Percentiles rank a stretch among this genome's conserved stretches.
phyloP scores from a whole-genome alignment of 177 flowering plant species.

The Vitis hybrid region DNA sequence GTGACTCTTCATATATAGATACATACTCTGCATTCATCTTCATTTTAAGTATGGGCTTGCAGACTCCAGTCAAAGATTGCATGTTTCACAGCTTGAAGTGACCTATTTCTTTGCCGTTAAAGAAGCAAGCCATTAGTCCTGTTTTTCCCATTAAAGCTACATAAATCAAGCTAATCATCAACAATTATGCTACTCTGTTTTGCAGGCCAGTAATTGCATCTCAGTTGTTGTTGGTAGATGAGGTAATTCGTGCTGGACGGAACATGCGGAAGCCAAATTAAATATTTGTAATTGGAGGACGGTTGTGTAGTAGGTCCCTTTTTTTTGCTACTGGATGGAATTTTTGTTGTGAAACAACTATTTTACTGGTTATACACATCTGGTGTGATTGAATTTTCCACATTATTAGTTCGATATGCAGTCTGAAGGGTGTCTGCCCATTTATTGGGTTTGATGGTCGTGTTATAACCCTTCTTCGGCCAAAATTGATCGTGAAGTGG shows the following conservation, averaged over 20 bases:
- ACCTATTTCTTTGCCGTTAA: background rate
- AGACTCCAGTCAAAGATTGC: no score
- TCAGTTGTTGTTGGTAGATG: conserved; percentile 91
- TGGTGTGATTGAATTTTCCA: no score
- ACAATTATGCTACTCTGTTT: background rate
- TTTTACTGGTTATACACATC: no score
- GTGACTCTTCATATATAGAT: no score
- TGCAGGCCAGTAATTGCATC: conserved; percentile 96
- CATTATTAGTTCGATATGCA: no score
- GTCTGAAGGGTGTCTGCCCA: no score
- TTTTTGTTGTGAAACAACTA: background rate
- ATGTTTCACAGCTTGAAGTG: background rate
- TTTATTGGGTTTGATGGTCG: no score
- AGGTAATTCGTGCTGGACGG: conserved; percentile 96
- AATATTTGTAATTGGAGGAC: background rate
- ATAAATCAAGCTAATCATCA: background rate
- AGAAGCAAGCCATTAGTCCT: no score
- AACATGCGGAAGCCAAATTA: conserved; percentile 95
- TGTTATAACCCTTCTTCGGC: no score
- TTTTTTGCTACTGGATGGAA: background rate
- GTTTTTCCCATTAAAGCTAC: background rate
- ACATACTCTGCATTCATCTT: background rate
- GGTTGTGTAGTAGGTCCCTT: background rate
- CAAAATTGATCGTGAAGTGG: no score
- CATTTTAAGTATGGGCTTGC: no score